Evolutionary conservation across 164 flowering plant genomes (phyloP).

Genomic region (Macadamia tetraphylla): DNA sequence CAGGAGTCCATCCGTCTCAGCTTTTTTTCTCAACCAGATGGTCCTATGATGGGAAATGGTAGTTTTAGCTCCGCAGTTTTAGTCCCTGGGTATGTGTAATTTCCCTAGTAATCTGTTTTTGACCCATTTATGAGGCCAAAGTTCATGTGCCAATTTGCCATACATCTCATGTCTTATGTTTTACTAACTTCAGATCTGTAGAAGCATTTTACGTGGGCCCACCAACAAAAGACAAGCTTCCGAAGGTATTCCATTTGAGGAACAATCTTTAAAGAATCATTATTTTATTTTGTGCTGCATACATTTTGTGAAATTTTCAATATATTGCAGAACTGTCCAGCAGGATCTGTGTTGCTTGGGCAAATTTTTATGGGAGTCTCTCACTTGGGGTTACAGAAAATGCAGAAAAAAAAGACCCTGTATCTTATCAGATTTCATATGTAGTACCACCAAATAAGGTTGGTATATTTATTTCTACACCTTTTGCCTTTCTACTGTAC

Average conservation of each 20-base stretch:
- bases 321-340: slow-evolving; percentile 51
- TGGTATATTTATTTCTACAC: not conserved
- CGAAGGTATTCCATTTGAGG: slow-evolving; percentile 54
- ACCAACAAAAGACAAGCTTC: slow-evolving; percentile 81
- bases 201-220: slow-evolving; percentile 88
- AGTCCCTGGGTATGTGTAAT: slow-evolving; percentile 67
- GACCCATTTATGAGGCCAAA: not conserved
- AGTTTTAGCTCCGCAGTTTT: slow-evolving; percentile 57
- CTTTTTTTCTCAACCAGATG: slow-evolving; percentile 91
- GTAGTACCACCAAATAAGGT: slow-evolving; percentile 87
- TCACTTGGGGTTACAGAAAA: slow-evolving; percentile 31
- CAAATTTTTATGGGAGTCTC: slow-evolving; percentile 58
- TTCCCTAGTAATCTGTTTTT: not conserved
- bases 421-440: slow-evolving; percentile 59
- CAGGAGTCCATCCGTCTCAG: slow-evolving; percentile 75
- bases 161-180: slow-evolving; percentile 2
- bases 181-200: slow-evolving; percentile 34
- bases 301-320: not conserved
- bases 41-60: slow-evolving; percentile 74
- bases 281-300: not conserved
- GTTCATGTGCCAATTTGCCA: not conserved
- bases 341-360: slow-evolving; percentile 79
- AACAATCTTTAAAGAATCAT: not conserved
- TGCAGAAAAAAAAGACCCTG: slow-evolving; percentile 49
- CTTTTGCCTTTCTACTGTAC: not conserved